phyloP scores from a whole-genome alignment of 2,329 filamentous ascomycete species.

The Talaromyces albobiverticillius region DNA sequence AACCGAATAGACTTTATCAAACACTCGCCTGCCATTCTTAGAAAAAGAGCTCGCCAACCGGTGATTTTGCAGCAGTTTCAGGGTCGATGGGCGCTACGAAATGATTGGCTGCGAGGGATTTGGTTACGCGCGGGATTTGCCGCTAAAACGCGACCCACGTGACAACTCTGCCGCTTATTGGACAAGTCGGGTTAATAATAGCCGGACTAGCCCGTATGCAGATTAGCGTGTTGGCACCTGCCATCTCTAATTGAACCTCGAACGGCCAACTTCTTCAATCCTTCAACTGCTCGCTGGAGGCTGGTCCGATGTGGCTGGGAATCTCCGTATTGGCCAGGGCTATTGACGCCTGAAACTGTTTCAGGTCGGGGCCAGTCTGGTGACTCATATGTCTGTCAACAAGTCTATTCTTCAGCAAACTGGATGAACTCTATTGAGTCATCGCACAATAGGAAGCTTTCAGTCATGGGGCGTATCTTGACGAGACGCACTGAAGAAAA shows the following conservation, averaged over 20 bases:
- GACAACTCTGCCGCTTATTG: background rate
- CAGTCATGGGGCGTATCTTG: background rate
- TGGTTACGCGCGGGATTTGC: background rate
- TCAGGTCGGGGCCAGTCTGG: background rate
- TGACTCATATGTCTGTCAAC: background rate
- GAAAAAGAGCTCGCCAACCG: too few relatives aligned
- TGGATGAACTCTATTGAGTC: background rate
- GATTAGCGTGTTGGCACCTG: background rate
- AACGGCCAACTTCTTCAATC: background rate
- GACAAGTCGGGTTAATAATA: background rate
- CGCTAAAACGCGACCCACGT: background rate
- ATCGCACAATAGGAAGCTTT: background rate
- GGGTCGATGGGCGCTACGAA: background rate
- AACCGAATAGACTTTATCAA: too few relatives aligned
- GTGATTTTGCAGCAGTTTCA: constrained; percentile 3
- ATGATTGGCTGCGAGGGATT: constrained; percentile 5
- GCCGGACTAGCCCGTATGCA: background rate
- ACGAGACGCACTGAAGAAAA: background rate
- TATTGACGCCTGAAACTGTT: constrained; percentile 4
- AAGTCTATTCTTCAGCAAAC: background rate
- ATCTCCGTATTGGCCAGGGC: background rate
- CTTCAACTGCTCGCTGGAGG: background rate
- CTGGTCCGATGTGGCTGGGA: too few relatives aligned
- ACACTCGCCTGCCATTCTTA: background rate
- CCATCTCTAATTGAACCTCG: background rate